Percentiles rank a stretch among this genome's conserved stretches.
These are phyloP conservation scores for Vigna nakashimae DNA, from an alignment of 306 rosid genomes.

Conservation along the genomic window DNA sequence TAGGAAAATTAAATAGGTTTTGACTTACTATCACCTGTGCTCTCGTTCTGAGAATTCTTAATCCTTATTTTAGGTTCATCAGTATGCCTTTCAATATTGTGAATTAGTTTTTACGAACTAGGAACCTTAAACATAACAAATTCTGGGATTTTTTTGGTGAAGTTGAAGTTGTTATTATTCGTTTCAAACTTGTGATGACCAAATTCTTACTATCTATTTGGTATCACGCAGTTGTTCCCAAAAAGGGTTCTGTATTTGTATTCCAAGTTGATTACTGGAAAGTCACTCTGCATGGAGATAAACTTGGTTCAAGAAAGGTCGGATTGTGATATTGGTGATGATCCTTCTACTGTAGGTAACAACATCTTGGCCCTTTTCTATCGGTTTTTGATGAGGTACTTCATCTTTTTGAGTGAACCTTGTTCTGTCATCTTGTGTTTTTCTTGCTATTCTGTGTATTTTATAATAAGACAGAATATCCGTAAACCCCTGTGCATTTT, in stretches of 20 bases:
- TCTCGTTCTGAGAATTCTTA: background rate
- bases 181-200: constrained; percentile 1
- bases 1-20: background rate
- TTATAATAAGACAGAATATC: constrained; percentile 1
- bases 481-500: background rate
- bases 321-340: constrained; percentile 45
- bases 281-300: constrained; percentile 80
- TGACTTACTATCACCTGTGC: background rate
- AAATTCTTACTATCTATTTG: constrained; percentile 35
- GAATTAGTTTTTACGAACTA: too few species aligned
- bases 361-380: constrained; percentile 17
- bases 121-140: too few species aligned
- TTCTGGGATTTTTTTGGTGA: constrained; percentile 9
- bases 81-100: background rate
- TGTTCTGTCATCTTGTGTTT: background rate
- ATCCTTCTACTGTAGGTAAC: constrained; percentile 36
- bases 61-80: background rate
- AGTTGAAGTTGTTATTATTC: constrained; percentile 5
- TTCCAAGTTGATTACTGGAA: constrained; percentile 84
- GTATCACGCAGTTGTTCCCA: constrained; percentile 80
- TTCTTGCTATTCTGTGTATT: constrained; percentile 8
- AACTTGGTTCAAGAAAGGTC: constrained; percentile 71
- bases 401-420: constrained; percentile 15
- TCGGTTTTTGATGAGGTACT: background rate
- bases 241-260: constrained; percentile 70